Evolutionary conservation across 2,329 filamentous ascomycete genomes (phyloP).

Genomic region (Fusarium illudens): DNA sequence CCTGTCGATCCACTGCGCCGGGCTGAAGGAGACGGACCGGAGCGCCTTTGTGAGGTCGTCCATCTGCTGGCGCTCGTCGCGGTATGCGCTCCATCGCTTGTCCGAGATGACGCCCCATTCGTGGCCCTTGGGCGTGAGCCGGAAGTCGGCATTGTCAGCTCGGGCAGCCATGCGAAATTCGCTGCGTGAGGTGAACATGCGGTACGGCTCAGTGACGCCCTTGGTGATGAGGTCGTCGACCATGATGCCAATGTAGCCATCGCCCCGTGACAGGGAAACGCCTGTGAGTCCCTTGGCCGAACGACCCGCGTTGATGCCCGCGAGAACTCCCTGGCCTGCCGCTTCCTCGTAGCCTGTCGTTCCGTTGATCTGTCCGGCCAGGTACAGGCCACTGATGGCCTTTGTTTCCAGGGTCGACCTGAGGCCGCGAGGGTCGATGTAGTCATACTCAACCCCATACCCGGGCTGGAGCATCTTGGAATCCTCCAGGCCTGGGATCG

Average conservation of each 20-base stretch:
- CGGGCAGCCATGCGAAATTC: slow-evolving; percentile 94
- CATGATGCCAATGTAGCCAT: slow-evolving; percentile 98
- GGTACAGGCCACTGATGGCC: slow-evolving; percentile 83
- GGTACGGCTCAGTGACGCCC: slow-evolving; percentile 94
- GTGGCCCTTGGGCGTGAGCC: slow-evolving; percentile 82
- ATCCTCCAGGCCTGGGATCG: slow-evolving; percentile 86
- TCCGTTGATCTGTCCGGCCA: slow-evolving; percentile 97
- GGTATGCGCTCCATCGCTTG: slow-evolving; percentile 76
- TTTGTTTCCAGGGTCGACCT: slow-evolving; percentile 95
- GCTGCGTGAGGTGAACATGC: slow-evolving; percentile 96
- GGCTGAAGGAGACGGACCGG: slow-evolving; percentile 63
- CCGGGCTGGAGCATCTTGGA: slow-evolving; percentile 93
- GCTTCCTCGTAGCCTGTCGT: slow-evolving; percentile 99
- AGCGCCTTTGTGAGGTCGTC: slow-evolving; percentile 71
- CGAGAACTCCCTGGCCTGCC: slow-evolving; percentile 89
- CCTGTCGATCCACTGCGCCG: slow-evolving; percentile 71
- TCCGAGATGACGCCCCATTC: slow-evolving; percentile 82
- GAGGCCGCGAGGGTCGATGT: slow-evolving; percentile 90
- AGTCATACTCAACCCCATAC: slow-evolving; percentile 98
- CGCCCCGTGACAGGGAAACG: slow-evolving; percentile 77
- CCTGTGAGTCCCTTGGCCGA: slow-evolving; percentile 71
- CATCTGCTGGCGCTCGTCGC: slow-evolving; percentile 72
- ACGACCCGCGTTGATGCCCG: slow-evolving; percentile 94
- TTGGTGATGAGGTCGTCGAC: slow-evolving; percentile 98
- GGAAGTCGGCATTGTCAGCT: slow-evolving; percentile 91